phyloP scores from a whole-genome alignment of 768 basidiomycete species.

The Suillus cothurnatus region DNA sequence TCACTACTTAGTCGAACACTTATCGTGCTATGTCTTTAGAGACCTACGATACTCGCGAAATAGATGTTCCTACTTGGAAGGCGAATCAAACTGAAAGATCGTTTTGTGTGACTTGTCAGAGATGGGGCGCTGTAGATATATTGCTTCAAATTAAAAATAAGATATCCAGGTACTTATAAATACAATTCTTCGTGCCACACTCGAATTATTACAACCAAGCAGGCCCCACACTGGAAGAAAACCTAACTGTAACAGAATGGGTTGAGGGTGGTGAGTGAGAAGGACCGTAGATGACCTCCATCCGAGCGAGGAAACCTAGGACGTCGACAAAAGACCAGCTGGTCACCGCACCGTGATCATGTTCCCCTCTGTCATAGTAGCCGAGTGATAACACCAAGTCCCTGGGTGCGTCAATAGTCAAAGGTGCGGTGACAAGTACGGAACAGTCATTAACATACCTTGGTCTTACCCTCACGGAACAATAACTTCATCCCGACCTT shows the following conservation, averaged over 20 bases:
- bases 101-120: too few species aligned
- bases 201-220: neutral
- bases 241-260: neutral
- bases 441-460: conserved; percentile 48
- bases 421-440: conserved; percentile 6
- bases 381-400: conserved; percentile 75
- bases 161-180: neutral
- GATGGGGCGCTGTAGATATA: neutral
- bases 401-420: conserved; percentile 42
- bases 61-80: neutral
- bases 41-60: too few species aligned
- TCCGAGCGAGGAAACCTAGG: neutral
- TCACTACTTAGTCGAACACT: neutral
- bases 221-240: neutral
- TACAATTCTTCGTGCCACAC: neutral
- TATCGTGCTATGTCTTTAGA: neutral
- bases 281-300: neutral
- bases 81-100: too few species aligned
- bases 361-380: conserved; percentile 45
- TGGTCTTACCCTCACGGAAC: conserved; percentile 95
- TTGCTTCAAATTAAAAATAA: neutral
- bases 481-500: conserved; percentile 93
- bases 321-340: neutral
- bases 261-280: neutral
- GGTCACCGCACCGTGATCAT: neutral